Conservation (phyloP, 169 alveolate species). For the Eimeria acervulina region DNA sequence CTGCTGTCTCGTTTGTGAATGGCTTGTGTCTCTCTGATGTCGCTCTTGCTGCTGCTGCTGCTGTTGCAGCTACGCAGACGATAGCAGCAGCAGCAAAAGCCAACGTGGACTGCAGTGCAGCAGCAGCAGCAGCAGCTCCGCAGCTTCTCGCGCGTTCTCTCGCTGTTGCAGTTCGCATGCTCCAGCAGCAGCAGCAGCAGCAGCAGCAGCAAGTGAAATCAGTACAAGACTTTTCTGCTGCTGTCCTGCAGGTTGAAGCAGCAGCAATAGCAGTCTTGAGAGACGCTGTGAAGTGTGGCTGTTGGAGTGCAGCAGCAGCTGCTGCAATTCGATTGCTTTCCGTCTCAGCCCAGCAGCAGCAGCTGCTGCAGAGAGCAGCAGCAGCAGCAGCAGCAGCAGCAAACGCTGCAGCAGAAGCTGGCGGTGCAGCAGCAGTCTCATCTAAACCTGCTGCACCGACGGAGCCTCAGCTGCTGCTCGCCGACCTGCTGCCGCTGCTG, state of each 20-base stretch:
- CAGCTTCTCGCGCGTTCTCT: conserved; percentile 53
- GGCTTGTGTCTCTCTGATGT: conserved; percentile 29
- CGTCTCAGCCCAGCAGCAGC: no score
- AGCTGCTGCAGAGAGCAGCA: no score
- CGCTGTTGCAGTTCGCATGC: conserved; percentile 9
- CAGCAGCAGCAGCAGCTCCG: conserved; percentile 51
- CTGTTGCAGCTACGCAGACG: conserved; percentile 27
- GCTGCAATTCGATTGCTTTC: no score
- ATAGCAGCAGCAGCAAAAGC: background rate
- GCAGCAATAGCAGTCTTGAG: conserved; percentile 1
- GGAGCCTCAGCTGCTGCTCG: conserved; percentile 13
- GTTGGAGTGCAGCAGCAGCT: conserved; percentile 56
- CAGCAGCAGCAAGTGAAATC: no score
- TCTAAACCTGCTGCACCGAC: background rate
- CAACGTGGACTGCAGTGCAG: background rate
- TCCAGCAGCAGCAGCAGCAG: conserved; percentile 52
- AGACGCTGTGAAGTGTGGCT: background rate
- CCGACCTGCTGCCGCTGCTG: background rate
- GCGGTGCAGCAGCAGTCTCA: background rate
- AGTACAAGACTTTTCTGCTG: background rate
- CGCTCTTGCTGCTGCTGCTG: background rate
- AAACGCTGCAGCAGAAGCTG: background rate
- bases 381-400: background rate
- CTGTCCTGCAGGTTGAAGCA: background rate
- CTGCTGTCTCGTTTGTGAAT: background rate